Evolutionary conservation across 2,329 filamentous ascomycete species (phyloP).

Genomic region (Beauveria sp.): DNA sequence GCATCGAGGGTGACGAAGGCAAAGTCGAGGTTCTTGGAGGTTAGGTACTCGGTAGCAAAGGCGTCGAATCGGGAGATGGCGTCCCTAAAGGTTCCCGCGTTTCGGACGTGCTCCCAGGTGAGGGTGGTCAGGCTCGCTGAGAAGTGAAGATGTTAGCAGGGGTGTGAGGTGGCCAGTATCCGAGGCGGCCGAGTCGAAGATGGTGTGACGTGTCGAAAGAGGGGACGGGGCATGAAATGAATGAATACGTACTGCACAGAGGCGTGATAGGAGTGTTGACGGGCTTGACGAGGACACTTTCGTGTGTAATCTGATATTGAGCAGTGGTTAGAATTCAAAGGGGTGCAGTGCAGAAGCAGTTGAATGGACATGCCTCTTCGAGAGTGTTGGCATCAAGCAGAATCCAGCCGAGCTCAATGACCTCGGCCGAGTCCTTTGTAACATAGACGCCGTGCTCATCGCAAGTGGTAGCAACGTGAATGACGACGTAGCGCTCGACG

Average conservation of each 20-base stretch:
- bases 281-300: constrained; percentile 94
- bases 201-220: constrained; percentile 6
- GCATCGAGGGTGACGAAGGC: constrained; percentile 97
- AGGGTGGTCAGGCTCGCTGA: constrained; percentile 92
- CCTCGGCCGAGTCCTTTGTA: constrained; percentile 97
- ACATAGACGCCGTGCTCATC: constrained; percentile 99
- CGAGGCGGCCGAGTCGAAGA: background rate
- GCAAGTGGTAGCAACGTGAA: constrained; percentile 97
- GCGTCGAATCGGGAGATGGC: constrained; percentile 91
- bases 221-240: constrained; percentile 7
- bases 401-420: constrained; percentile 99
- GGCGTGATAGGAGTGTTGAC: constrained; percentile 98
- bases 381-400: constrained; percentile 83
- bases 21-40: constrained; percentile 88
- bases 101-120: constrained; percentile 98
- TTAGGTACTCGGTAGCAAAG: constrained; percentile 86
- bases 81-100: constrained; percentile 94
- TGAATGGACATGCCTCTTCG: constrained; percentile 64
- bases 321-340: background rate
- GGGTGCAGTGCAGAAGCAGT: background rate
- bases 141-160: constrained; percentile 15
- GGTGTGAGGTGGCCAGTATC: background rate
- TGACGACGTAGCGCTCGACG: constrained; percentile 94
- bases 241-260: constrained; percentile 78
- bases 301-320: constrained; percentile 68